A percentile compares a stretch with the other conserved stretches of the same genome.
Conservation (phyloP, 2,329 filamentous ascomycete genomes). For the Calonectria henricotiae region DNA sequence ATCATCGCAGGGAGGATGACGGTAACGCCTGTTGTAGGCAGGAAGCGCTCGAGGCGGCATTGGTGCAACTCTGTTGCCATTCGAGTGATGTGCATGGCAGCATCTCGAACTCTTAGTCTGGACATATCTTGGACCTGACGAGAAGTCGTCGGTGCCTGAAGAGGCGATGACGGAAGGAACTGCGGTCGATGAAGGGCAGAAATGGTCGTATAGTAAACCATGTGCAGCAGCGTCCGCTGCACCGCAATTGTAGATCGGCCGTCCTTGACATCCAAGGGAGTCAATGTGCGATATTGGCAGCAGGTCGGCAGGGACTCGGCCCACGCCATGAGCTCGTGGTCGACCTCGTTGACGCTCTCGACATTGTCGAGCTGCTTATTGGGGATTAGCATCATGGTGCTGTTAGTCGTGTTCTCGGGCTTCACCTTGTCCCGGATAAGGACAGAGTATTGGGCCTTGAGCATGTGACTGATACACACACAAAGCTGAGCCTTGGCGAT, state of each 20-base stretch:
- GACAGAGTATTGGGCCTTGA: constrained; percentile 93
- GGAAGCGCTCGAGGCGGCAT: constrained; percentile 81
- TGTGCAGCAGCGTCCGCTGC: constrained; percentile 89
- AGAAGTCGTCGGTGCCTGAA: constrained; percentile 68
- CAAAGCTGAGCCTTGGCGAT: constrained; percentile 93
- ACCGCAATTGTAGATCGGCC: constrained; percentile 76
- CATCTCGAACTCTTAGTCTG: constrained; percentile 85
- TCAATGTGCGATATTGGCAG: constrained; percentile 77
- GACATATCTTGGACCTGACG: constrained; percentile 87
- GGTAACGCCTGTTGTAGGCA: constrained; percentile 92
- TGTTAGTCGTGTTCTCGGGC: constrained; percentile 82
- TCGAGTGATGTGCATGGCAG: constrained; percentile 87
- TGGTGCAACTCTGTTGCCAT: constrained; percentile 85
- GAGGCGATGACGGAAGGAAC: constrained; percentile 83
- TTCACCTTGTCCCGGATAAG: constrained; percentile 87
- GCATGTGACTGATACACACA: constrained; percentile 89
- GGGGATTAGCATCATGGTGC: constrained; percentile 90
- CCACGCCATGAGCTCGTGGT: constrained; percentile 86
- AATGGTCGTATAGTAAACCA: constrained; percentile 93
- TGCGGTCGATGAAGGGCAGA: constrained; percentile 94
- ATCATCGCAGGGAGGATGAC: constrained; percentile 94
- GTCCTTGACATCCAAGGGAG: constrained; percentile 71
- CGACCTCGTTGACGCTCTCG: constrained; percentile 84
- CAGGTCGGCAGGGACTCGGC: constrained; percentile 79
- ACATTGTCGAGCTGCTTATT: constrained; percentile 90